A percentile compares a stretch with the other conserved stretches of the same genome.
Evolutionary conservation across 345 rosid genomes (phyloP).

Genomic region (Noccaea caerulescens): DNA sequence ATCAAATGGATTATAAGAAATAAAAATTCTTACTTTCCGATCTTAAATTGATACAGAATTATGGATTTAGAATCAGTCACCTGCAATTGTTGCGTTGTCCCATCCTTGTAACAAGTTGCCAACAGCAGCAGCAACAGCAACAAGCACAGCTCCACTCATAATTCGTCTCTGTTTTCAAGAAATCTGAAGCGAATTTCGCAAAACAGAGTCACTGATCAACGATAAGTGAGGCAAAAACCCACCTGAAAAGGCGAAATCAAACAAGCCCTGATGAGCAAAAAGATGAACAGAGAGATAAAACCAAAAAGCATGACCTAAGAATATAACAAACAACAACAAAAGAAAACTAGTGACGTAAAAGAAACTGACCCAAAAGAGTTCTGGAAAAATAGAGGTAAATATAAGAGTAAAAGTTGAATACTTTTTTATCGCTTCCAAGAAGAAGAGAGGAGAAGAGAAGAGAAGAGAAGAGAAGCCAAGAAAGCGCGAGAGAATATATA

Average conservation of each 20-base stretch:
- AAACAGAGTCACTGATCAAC: conserved; percentile 25
- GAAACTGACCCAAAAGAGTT: conserved; percentile 24
- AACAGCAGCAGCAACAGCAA: conserved; percentile 86
- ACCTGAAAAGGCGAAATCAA: conserved; percentile 43
- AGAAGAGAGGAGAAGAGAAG: conserved; percentile 34
- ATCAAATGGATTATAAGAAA: conserved; percentile 23
- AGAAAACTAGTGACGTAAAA: conserved; percentile 29
- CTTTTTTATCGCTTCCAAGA: conserved; percentile 42
- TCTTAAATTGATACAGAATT: not conserved
- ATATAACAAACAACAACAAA: conserved; percentile 23
- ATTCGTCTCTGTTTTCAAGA: conserved; percentile 38
- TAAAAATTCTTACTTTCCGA: conserved; percentile 9
- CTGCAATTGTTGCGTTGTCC: conserved; percentile 99
- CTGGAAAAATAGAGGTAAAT: conserved; percentile 29
- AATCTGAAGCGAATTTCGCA: conserved; percentile 37
- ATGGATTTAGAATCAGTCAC: conserved; percentile 44
- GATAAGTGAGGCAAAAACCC: conserved; percentile 31
- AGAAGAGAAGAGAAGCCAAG: conserved; percentile 34
- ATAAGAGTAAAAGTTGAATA: conserved; percentile 37
- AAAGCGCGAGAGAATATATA: conserved; percentile 23
- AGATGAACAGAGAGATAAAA: conserved; percentile 22
- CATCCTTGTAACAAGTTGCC: conserved; percentile 99
- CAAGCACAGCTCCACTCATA: conserved; percentile 91
- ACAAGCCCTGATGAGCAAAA: conserved; percentile 37
- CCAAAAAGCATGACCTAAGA: conserved; percentile 37